A percentile compares a stretch with the other conserved stretches of the same genome.
Evolutionary conservation across 257 asterid genomes (phyloP).

Genomic region (Plectranthus barbatus): DNA sequence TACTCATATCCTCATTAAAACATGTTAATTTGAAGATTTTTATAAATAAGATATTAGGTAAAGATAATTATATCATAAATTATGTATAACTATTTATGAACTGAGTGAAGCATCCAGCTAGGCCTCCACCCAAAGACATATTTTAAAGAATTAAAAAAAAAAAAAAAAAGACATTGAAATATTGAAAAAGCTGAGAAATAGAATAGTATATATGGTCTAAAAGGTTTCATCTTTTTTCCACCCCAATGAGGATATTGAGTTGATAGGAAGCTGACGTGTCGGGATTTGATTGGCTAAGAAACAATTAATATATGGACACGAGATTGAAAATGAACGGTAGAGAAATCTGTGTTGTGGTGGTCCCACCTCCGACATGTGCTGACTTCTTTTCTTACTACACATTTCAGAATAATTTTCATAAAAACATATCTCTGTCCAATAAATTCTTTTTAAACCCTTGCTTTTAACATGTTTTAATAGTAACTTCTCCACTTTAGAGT

Average conservation of each 20-base stretch:
- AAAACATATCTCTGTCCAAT: no score
- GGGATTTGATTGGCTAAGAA: conserved; percentile 16
- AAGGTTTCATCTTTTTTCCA: neutral
- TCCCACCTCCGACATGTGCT: neutral
- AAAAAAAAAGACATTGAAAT: neutral
- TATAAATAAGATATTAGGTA: no score
- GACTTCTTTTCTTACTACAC: no score
- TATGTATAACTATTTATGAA: no score
- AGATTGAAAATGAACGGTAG: conserved; percentile 12
- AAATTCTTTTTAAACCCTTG: no score
- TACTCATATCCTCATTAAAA: no score
- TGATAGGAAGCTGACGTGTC: conserved; percentile 17
- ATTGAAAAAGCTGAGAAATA: neutral
- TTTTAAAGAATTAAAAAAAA: neutral
- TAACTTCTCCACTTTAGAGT: no score
- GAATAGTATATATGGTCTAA: conserved; percentile 1
- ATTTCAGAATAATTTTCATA: no score
- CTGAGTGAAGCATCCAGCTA: conserved; percentile 2
- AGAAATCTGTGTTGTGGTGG: neutral
- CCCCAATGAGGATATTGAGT: neutral
- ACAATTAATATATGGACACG: neutral
- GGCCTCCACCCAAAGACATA: neutral
- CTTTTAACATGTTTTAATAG: no score
- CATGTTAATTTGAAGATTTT: no score
- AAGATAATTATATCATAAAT: no score